Percentiles rank a stretch among this genome's conserved stretches.
Conservation (phyloP, 345 rosid species). For the Bruguiera sexangula region DNA sequence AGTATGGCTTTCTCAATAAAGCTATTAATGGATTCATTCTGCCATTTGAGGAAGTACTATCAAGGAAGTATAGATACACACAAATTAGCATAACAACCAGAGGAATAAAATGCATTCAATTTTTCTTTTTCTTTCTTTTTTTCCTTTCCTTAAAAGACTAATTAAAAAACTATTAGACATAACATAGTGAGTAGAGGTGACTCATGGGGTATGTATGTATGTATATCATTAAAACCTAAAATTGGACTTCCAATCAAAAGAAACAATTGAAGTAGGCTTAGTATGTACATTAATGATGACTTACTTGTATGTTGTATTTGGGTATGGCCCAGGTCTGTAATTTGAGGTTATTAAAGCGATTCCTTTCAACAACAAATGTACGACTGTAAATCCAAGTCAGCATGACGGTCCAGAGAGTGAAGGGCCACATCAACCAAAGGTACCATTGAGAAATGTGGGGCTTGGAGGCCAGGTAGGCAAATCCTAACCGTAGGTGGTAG, state of each 20-base stretch:
- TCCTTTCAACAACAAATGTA: constrained; percentile 51
- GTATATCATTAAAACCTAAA: neutral
- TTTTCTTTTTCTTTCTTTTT: too few species aligned
- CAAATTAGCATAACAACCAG: neutral
- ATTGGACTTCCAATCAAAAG: neutral
- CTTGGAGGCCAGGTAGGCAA: constrained; percentile 52
- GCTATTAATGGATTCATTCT: constrained; percentile 38
- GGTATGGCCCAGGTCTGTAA: constrained; percentile 76
- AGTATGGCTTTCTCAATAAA: constrained; percentile 57
- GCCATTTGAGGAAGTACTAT: constrained; percentile 43
- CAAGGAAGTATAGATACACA: neutral
- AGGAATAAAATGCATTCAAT: neutral
- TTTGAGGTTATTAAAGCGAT: constrained; percentile 39
- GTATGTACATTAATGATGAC: neutral
- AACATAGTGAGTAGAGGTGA: too few species aligned
- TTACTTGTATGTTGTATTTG: constrained; percentile 58
- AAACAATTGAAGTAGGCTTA: too few species aligned
- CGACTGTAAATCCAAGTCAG: constrained; percentile 48
- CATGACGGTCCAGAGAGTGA: constrained; percentile 43
- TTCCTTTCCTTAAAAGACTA: too few species aligned
- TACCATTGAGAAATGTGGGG: constrained; percentile 48
- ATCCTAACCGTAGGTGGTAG: constrained; percentile 56
- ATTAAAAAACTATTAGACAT: too few species aligned
- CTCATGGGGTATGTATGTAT: neutral
- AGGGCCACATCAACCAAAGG: constrained; percentile 54